A percentile compares a stretch with the other conserved stretches of the same genome.
Evolutionary conservation across 1,139 yeast species (phyloP).

Genomic region (Candida sanyaensis): DNA sequence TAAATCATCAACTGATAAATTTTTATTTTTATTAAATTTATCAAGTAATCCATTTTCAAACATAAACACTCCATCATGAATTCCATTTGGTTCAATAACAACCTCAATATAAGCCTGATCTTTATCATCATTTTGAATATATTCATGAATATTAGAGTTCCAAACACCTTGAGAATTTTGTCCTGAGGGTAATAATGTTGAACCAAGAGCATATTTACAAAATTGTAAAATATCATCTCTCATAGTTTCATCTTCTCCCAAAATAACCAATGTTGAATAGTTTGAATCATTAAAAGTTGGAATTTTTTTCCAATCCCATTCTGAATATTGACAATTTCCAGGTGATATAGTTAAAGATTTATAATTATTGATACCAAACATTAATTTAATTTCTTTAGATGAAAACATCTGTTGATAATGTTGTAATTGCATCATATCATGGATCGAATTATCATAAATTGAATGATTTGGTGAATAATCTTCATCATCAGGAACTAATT

Average conservation of each 20-base stretch:
- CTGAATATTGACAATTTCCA: conserved; percentile 17
- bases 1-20: conserved; percentile 15
- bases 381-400: not conserved
- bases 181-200: conserved; percentile 23
- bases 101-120: conserved; percentile 19
- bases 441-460: conserved; percentile 30
- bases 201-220: conserved; percentile 34
- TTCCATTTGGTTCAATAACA: conserved; percentile 46
- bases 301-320: conserved; percentile 35
- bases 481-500: conserved; percentile 13
- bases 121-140: conserved; percentile 14
- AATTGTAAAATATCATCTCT: conserved; percentile 44
- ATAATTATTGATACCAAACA: conserved; percentile 16
- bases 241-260: conserved; percentile 49
- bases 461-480: conserved; percentile 30
- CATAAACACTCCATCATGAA: conserved; percentile 40
- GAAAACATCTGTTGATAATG: conserved; percentile 7
- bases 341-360: conserved; percentile 17
- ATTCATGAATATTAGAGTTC: conserved; percentile 21
- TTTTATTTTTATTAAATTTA: conserved; percentile 13
- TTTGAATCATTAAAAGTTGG: conserved; percentile 31
- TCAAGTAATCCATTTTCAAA: conserved; percentile 28
- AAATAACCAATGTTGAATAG: conserved; percentile 30
- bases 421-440: conserved; percentile 31
- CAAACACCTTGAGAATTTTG: conserved; percentile 28